Evolutionary conservation across 306 rosid genomes (phyloP).

Genomic region (Glycyrrhiza uralensis): DNA sequence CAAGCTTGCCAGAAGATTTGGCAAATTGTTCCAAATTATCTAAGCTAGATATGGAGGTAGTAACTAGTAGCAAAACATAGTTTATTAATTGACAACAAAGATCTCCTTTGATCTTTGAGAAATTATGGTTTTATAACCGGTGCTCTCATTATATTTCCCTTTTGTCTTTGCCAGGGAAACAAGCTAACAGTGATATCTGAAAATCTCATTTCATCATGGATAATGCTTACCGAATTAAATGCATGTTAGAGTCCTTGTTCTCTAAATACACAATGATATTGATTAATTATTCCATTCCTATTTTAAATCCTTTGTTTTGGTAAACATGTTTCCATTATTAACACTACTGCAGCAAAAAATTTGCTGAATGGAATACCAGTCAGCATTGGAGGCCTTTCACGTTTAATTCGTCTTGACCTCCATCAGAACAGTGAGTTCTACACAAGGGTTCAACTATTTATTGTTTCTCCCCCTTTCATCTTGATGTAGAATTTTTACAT

Average conservation of each 20-base stretch:
- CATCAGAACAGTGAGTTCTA: constrained; percentile 80
- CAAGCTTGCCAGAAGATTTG: constrained; percentile 76
- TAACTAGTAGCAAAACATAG: constrained; percentile 24
- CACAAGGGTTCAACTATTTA: constrained; percentile 2
- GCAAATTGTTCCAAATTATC: constrained; percentile 75
- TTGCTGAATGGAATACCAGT: constrained; percentile 61
- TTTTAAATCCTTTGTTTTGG: constrained; percentile 6
- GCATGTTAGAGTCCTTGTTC: constrained; percentile 53
- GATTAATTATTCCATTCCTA: constrained; percentile 14
- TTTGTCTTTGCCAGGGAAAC: constrained; percentile 65
- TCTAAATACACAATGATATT: constrained; percentile 3
- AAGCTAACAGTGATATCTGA: constrained; percentile 60
- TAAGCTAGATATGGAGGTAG: constrained; percentile 89
- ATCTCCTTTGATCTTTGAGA: neutral
- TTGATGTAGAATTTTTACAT: constrained; percentile 20
- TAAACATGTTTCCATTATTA: constrained; percentile 21
- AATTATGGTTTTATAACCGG: constrained; percentile 15
- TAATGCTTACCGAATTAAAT: constrained; percentile 79
- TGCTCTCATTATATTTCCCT: neutral
- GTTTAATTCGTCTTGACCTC: constrained; percentile 75
- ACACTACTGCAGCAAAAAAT: constrained; percentile 72
- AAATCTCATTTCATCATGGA: constrained; percentile 73
- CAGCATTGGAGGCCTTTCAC: constrained; percentile 75
- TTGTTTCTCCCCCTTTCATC: constrained; percentile 16
- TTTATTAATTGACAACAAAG: constrained; percentile 2